Base-by-base conservation (phyloP, 106 monocot genomes). In the Phalaenopsis aphrodite region DNA sequence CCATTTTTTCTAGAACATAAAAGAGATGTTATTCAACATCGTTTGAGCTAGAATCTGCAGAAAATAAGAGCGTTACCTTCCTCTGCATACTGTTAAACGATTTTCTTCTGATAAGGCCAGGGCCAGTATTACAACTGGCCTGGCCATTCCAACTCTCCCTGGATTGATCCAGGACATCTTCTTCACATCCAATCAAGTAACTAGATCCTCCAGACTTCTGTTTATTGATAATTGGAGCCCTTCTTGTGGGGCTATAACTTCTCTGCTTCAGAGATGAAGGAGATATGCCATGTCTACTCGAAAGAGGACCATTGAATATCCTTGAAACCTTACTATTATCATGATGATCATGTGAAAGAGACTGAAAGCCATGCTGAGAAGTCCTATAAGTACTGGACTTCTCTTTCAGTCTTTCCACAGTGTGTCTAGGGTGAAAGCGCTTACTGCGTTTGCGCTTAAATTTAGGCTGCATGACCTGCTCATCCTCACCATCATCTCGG, bases 391-490 rank as follows among this genome's bases (percentile, higher is more conserved):
- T 80, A 52, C 65, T 84, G 36, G 84, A 83, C 77, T 85, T 91
- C 37, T 85, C 90, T 85, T 95, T 91, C 8, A 81, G 38, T 58
- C 75, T 95, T 76, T 93, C 96, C 17, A 72, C 48, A 77, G 56
- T 72, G 80, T 52, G 80, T 78, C 85, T 87, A 37, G 94, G 89
- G 36, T 91, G 94, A 81, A 82, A 71, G 11, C 98, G 94, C 42
- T 88, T 83, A 81, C 98, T 98, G 37, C 98, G 87, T 49, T 98
- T 98, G 39, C 94, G 89, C 79, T 91, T 98, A 76, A 94, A 83
- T 72, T 76, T 94, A 72, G 94, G 98, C 49, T 94, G 92, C 38
- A 92, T 73, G 61, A 93, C 84, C 56, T 97, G 93, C 77, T 93
- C 98, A 72, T 91, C 94, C 46, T 94, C 92, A 19, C 86, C 84